Evolutionary conservation across 108 stramenopile species (phyloP).

Genomic region (Fragilaria radians): DNA sequence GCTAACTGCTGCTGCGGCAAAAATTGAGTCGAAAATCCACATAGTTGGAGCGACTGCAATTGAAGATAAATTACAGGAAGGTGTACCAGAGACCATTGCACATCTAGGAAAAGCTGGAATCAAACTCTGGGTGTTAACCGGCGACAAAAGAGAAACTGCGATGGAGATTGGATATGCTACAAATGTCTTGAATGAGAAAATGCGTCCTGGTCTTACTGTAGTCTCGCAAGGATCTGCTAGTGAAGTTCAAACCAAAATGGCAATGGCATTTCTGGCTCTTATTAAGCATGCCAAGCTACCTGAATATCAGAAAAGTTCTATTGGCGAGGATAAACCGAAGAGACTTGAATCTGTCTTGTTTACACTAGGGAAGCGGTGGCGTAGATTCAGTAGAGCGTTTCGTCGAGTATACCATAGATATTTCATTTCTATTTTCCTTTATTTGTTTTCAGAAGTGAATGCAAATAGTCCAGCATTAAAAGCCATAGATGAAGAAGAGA

Average conservation of each 20-base stretch:
- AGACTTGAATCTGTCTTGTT: slow-evolving; percentile 8
- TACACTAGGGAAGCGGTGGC: slow-evolving; percentile 15
- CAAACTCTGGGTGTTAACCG: slow-evolving; percentile 96
- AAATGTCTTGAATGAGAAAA: slow-evolving; percentile 82
- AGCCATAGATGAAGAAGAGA: slow-evolving; percentile 11
- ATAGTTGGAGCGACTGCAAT: slow-evolving; percentile 95
- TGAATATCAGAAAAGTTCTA: slow-evolving; percentile 40
- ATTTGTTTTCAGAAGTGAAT: slow-evolving; percentile 1
- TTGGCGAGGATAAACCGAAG: neutral
- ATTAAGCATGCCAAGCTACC: slow-evolving; percentile 76
- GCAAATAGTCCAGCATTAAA: slow-evolving; percentile 5
- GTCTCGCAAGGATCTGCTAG: slow-evolving; percentile 58
- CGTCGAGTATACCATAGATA: slow-evolving; percentile 4
- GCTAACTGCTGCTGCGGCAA: slow-evolving; percentile 61
- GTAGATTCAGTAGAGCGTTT: slow-evolving; percentile 3
- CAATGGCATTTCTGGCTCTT: slow-evolving; percentile 81
- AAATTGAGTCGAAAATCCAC: slow-evolving; percentile 78
- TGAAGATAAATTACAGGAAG: slow-evolving; percentile 96
- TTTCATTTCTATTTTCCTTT: neutral
- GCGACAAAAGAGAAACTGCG: slow-evolving; percentile 97
- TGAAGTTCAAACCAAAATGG: slow-evolving; percentile 54
- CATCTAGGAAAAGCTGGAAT: slow-evolving; percentile 90
- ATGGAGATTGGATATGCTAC: slow-evolving; percentile 96
- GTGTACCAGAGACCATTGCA: slow-evolving; percentile 90
- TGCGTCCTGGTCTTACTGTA: slow-evolving; percentile 88